A percentile compares a stretch with the other conserved stretches of the same genome.
phyloP scores from a whole-genome alignment of 768 basidiomycete genomes.

The Macrolepiota dolichaula region DNA sequence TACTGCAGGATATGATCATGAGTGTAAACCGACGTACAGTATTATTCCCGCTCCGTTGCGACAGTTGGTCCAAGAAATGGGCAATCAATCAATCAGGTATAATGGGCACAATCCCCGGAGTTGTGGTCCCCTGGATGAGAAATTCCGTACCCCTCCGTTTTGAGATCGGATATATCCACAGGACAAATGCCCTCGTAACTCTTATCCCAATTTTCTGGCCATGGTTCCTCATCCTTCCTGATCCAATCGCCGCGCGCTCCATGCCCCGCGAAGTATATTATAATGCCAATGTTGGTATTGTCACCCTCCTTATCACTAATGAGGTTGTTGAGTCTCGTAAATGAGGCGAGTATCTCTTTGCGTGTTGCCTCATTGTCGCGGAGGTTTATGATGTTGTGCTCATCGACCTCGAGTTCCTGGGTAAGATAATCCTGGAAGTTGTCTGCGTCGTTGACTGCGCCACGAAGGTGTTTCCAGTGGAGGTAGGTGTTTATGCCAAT shows the following conservation, averaged over 20 bases:
- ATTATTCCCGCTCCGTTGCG: slow-evolving; percentile 37
- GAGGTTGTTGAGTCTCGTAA: slow-evolving; percentile 21
- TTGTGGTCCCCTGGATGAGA: too few relatives aligned
- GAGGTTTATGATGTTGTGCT: slow-evolving; percentile 24
- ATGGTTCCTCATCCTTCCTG: slow-evolving; percentile 23
- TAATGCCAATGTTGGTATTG: slow-evolving; percentile 27
- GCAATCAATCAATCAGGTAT: slow-evolving; percentile 44
- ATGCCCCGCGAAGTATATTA: slow-evolving; percentile 45
- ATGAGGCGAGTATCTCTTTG: slow-evolving; percentile 26
- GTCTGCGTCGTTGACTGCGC: slow-evolving; percentile 39
- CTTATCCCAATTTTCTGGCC: slow-evolving; percentile 21
- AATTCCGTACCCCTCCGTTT: background rate
- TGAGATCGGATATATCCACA: slow-evolving; percentile 27
- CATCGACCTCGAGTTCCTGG: slow-evolving; percentile 22
- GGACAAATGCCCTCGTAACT: slow-evolving; percentile 34
- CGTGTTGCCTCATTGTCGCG: slow-evolving; percentile 35
- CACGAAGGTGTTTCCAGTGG: slow-evolving; percentile 24
- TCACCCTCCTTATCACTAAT: slow-evolving; percentile 6
- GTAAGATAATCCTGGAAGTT: slow-evolving; percentile 31
- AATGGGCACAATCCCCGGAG: slow-evolving; percentile 18
- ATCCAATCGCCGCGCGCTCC: slow-evolving; percentile 30
- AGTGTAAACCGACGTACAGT: slow-evolving; percentile 28
- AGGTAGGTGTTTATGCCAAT: slow-evolving; percentile 41
- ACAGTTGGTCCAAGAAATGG: slow-evolving; percentile 31
- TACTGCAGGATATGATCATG: too few relatives aligned